Evolutionary conservation across 305 asterid genomes (phyloP).

Genomic region (Coffea humblotiana): DNA sequence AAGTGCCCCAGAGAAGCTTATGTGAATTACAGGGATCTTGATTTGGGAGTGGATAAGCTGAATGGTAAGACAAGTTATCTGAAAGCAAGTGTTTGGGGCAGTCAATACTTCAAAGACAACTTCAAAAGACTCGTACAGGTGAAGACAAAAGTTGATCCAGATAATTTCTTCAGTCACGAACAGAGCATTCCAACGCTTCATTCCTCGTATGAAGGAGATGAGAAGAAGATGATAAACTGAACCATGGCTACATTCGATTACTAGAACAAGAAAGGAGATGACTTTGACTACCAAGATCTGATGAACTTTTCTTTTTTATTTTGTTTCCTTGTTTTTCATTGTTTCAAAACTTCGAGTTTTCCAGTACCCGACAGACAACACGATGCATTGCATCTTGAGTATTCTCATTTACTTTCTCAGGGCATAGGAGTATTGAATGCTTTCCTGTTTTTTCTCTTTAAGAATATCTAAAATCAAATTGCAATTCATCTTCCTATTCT

Average conservation of each 20-base stretch:
- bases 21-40: slow-evolving; percentile 59
- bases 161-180: slow-evolving; percentile 54
- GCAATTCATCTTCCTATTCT: too few relatives aligned
- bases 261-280: background rate
- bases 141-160: slow-evolving; percentile 48
- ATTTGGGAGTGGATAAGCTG: slow-evolving; percentile 37
- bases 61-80: slow-evolving; percentile 12
- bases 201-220: background rate
- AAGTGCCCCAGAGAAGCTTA: slow-evolving; percentile 52
- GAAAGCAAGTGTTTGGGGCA: slow-evolving; percentile 43
- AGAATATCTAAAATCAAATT: too few relatives aligned
- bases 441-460: too few relatives aligned
- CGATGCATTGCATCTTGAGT: too few relatives aligned
- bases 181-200: slow-evolving; percentile 48
- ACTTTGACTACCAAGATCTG: background rate
- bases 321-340: too few relatives aligned
- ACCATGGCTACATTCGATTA: background rate
- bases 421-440: too few relatives aligned
- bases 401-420: too few relatives aligned
- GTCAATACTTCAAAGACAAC: slow-evolving; percentile 39
- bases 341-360: too few relatives aligned
- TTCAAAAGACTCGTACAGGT: slow-evolving; percentile 41
- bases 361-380: too few relatives aligned
- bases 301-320: background rate
- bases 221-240: background rate